Base-by-base conservation (phyloP, 2,329 filamentous ascomycete species). In the Stachybotrys echinatus region DNA sequence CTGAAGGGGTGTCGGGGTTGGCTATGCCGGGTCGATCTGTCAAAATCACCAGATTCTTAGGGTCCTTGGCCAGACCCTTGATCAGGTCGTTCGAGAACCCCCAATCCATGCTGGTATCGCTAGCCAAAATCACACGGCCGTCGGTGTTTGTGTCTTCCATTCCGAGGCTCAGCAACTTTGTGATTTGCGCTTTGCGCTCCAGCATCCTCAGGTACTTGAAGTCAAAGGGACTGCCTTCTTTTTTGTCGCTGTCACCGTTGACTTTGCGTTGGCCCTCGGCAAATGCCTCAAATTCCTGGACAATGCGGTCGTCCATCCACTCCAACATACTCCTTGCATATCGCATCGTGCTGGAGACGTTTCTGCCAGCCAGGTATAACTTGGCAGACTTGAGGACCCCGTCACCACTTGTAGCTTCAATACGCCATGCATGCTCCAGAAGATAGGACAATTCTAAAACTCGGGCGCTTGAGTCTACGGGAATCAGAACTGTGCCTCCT, bases 301-400 rank as follows among this genome's bases (percentile, higher is more conserved):
- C 87, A 52, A 99, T 95, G 51, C 85, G 87, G 62, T 96, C 92
- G 63, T 97, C 92, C 92, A 99, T 97, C 94, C 94, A 99, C 64
- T 99, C 94, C 27, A 99, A 75, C 89, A 99, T 95, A 66, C 92
- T 96, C 57, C 92, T 81, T 22, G 92, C 89, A 57, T 96, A 89
- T 48, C 90, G 81, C 77, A 97, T 88, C 0, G 92, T 95, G 54
- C 90, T 92, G 51, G 89, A 86, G 55, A 89, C 88, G 53, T 90
- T 95, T 52, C 85, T 86, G 38, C 91, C 92, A 1, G 92, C 92
- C 42, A 99, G 75, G 63, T 91, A 96, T 1, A 96, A 74, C 58
- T 79, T 82, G 0, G 80, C 72, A 1, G 73, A 68, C 49, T 74
- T 74, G 17, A 86, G 69, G 1, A 70, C 69, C 20, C 77, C 76